Conservation (phyloP, 2,329 filamentous ascomycete genomes). For the Ceratocystis papillata region DNA sequence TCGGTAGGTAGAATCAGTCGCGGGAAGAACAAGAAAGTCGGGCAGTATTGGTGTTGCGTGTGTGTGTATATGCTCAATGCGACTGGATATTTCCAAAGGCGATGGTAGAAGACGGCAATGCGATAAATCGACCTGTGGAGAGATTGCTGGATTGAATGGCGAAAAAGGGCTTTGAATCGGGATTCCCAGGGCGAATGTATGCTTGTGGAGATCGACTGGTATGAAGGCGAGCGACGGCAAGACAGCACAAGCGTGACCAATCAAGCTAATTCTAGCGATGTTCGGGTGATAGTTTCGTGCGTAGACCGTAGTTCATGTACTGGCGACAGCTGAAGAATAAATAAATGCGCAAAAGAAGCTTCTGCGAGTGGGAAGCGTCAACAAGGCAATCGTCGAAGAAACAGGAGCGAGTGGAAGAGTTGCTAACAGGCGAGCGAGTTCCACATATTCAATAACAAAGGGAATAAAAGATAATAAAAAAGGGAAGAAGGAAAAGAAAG, state of each 20-base stretch:
- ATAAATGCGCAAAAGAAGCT: neutral
- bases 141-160: neutral
- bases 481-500: constrained; percentile 13
- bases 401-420: constrained; percentile 7
- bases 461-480: constrained; percentile 4
- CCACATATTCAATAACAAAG: constrained; percentile 5
- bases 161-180: neutral
- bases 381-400: constrained; percentile 13
- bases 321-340: neutral
- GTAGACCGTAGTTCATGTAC: neutral
- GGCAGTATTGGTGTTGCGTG: too few species aligned
- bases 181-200: neutral
- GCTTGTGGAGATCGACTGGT: neutral
- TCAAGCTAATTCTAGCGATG: neutral
- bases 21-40: too few species aligned
- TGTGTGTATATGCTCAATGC: too few species aligned
- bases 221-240: constrained; percentile 5
- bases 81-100: too few species aligned
- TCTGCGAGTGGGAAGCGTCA: neutral
- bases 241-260: constrained; percentile 7
- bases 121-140: neutral
- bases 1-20: too few species aligned
- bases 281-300: neutral
- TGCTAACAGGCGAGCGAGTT: constrained; percentile 2
- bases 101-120: neutral